Evolutionary conservation across 805 yeast genomes (phyloP).

Genomic region (Zygoascus flipseniorum): DNA sequence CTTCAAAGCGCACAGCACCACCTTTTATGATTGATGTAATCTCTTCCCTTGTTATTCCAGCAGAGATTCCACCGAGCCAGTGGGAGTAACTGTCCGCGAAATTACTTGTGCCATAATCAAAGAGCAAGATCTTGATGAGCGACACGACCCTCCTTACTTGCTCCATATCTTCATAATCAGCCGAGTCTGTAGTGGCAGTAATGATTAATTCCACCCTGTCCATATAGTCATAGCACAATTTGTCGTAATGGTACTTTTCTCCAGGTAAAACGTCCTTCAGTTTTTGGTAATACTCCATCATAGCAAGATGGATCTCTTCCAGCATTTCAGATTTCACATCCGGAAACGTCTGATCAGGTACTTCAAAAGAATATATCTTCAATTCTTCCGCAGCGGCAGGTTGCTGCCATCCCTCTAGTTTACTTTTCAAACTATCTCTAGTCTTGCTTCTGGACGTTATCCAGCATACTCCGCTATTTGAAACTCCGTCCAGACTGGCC

Average conservation of each 20-base stretch:
- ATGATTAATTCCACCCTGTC: neutral
- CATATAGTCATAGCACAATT: neutral
- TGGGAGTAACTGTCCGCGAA: neutral
- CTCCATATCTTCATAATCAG: neutral
- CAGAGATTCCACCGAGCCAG: neutral
- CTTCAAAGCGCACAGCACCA: constrained; percentile 6
- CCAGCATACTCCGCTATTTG: constrained; percentile 23
- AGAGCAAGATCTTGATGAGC: neutral
- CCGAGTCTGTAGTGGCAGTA: neutral
- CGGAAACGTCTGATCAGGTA: constrained; percentile 11
- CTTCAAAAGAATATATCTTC: constrained; percentile 13
- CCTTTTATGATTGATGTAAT: neutral
- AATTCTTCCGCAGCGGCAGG: constrained; percentile 12
- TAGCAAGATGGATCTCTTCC: constrained; percentile 8
- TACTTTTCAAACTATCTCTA: neutral
- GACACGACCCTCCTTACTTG: neutral
- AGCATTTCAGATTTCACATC: constrained; percentile 13
- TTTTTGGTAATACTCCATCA: constrained; percentile 1
- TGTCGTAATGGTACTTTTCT: neutral
- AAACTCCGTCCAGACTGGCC: constrained; percentile 16
- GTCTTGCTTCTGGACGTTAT: constrained; percentile 9
- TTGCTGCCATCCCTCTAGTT: neutral
- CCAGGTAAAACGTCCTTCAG: neutral
- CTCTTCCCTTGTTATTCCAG: constrained; percentile 3
- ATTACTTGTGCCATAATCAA: neutral